These are phyloP conservation scores for Cenchrus fungigraminus DNA, from an alignment of 176 grass and related monocot species.

Conservation along the genomic window DNA sequence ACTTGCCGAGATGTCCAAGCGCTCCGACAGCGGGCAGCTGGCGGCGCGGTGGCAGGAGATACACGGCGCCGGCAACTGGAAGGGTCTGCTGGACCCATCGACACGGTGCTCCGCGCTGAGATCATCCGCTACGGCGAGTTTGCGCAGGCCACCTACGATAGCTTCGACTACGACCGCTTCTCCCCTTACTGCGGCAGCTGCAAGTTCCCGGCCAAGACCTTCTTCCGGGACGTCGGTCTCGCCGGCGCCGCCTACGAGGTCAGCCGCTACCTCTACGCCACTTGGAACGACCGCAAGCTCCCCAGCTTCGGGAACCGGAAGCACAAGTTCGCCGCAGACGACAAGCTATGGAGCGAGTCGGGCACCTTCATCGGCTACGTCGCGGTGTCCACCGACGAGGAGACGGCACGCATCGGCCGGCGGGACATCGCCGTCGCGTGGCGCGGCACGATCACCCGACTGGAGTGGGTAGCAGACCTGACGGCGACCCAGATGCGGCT, in stretches of 20 bases:
- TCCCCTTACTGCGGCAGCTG: too few relatives aligned
- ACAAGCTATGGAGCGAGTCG: conserved; percentile 56
- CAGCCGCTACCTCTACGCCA: too few relatives aligned
- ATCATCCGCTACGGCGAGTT: conserved; percentile 82
- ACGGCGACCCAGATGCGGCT: too few relatives aligned
- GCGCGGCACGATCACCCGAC: conserved; percentile 70
- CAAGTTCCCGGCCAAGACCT: too few relatives aligned
- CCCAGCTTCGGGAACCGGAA: too few relatives aligned
- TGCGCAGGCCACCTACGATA: conserved; percentile 72
- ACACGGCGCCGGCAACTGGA: conserved; percentile 62
- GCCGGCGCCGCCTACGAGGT: too few relatives aligned
- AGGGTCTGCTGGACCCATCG: conserved; percentile 59
- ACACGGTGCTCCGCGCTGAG: conserved; percentile 58
- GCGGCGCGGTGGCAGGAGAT: conserved; percentile 62
- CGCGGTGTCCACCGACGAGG: conserved; percentile 59
- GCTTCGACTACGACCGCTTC: too few relatives aligned
- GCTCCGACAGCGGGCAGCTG: conserved; percentile 22
- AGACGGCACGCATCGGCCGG: conserved; percentile 55
- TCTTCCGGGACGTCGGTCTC: too few relatives aligned
- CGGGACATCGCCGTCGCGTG: conserved; percentile 69
- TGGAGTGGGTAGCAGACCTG: too few relatives aligned
- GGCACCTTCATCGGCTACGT: conserved; percentile 67
- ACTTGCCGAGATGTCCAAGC: not conserved
- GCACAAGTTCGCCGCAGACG: too few relatives aligned
- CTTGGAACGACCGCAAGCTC: too few relatives aligned